These are phyloP conservation scores for Cicer chorassanicum DNA, from an alignment of 306 rosid species.

Conservation along the genomic window DNA sequence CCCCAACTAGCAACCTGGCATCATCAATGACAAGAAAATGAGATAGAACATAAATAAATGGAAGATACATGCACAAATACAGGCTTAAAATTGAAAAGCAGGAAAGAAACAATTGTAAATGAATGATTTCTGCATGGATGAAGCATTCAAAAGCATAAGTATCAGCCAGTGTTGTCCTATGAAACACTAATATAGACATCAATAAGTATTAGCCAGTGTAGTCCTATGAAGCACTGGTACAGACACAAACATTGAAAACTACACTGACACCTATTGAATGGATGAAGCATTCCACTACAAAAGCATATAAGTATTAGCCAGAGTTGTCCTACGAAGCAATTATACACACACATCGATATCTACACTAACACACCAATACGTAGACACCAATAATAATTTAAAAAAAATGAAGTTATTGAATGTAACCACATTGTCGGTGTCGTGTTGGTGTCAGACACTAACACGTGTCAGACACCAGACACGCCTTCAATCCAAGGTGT, in stretches of 20 bases:
- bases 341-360: no score
- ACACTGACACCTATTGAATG: no score
- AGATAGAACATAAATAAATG: conserved; percentile 29
- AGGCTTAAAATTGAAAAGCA: conserved; percentile 26
- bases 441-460: not conserved
- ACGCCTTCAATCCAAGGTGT: not conserved
- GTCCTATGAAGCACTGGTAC: no score
- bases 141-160: conserved; percentile 32
- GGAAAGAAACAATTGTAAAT: conserved; percentile 9
- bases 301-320: no score
- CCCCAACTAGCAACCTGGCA: conserved; percentile 87
- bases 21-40: conserved; percentile 42
- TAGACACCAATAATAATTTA: not conserved
- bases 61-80: conserved; percentile 5
- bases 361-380: no score
- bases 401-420: not conserved
- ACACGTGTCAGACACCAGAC: not conserved
- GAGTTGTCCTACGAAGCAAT: no score
- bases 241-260: no score
- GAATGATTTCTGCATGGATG: conserved; percentile 22
- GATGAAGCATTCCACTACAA: no score
- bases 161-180: no score
- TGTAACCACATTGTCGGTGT: not conserved
- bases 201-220: no score
- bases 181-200: no score